These are phyloP conservation scores for Annona cherimola DNA, from an alignment of 164 flowering plant species.

Conservation along the genomic window DNA sequence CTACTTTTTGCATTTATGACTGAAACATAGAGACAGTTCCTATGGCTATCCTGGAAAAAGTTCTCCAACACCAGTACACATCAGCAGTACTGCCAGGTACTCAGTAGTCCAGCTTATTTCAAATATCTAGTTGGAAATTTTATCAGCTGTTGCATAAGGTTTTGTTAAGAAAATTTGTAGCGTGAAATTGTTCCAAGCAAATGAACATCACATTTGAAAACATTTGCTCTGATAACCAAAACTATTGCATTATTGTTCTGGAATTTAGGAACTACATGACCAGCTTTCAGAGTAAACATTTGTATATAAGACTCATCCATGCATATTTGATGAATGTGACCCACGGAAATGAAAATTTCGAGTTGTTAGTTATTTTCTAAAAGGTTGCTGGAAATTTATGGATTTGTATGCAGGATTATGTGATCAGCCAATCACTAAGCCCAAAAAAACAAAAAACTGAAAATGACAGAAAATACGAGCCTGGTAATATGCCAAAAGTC, in stretches of 20 bases:
- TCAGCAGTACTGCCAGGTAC: neutral
- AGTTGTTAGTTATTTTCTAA: no score
- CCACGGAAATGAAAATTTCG: no score
- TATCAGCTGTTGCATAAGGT: neutral
- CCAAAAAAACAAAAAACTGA: neutral
- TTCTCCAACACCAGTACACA: neutral
- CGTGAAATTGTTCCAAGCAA: no score
- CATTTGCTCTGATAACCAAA: neutral
- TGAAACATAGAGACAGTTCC: no score
- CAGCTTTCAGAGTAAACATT: neutral
- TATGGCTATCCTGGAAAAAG: no score
- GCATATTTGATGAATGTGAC: no score
- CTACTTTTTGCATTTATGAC: no score
- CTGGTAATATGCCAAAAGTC: slow-evolving; percentile 89
- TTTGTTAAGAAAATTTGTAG: neutral
- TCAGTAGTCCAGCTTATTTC: neutral
- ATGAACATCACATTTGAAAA: neutral
- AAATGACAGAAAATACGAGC: slow-evolving; percentile 16
- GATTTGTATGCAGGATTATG: no score
- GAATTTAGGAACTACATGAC: neutral
- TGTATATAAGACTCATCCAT: no score
- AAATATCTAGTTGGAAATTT: neutral
- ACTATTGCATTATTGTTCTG: neutral
- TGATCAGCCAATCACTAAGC: no score
- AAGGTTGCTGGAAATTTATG: no score